Conservation (phyloP, 768 basidiomycete genomes). For the Trametes cubensis region DNA sequence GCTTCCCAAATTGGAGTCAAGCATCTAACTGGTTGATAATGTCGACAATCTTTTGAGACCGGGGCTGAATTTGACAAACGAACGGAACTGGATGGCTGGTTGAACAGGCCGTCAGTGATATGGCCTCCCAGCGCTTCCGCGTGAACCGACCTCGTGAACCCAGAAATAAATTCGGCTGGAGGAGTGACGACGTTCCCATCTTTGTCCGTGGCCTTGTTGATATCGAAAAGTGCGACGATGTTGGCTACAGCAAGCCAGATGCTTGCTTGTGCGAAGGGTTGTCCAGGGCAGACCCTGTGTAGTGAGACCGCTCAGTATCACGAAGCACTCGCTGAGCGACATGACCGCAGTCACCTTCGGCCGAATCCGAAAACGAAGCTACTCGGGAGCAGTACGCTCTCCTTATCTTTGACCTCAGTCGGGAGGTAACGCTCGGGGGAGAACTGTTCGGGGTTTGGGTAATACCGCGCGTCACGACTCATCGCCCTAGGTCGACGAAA, state of each 20-base stretch:
- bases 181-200: constrained; percentile 45
- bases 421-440: constrained; percentile 43
- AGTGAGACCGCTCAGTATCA: neutral
- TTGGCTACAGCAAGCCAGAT: constrained; percentile 49
- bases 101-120: too few species aligned
- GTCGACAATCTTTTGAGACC: too few species aligned
- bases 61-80: too few species aligned
- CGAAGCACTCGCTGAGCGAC: neutral
- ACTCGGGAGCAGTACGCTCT: constrained; percentile 11
- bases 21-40: too few species aligned
- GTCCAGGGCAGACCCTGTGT: constrained; percentile 55
- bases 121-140: too few species aligned
- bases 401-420: neutral
- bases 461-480: constrained; percentile 31
- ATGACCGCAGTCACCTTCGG: constrained; percentile 12
- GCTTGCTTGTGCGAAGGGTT: constrained; percentile 51
- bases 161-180: constrained; percentile 40
- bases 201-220: constrained; percentile 44
- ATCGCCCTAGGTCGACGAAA: constrained; percentile 27
- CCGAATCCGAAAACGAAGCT: constrained; percentile 25
- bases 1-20: too few species aligned
- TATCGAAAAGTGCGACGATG: constrained; percentile 42
- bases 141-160: constrained; percentile 45
- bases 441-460: constrained; percentile 49
- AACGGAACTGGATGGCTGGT: too few species aligned